phyloP scores from a whole-genome alignment of 805 yeast genomes.

The Lachancea lanzarotensis region DNA sequence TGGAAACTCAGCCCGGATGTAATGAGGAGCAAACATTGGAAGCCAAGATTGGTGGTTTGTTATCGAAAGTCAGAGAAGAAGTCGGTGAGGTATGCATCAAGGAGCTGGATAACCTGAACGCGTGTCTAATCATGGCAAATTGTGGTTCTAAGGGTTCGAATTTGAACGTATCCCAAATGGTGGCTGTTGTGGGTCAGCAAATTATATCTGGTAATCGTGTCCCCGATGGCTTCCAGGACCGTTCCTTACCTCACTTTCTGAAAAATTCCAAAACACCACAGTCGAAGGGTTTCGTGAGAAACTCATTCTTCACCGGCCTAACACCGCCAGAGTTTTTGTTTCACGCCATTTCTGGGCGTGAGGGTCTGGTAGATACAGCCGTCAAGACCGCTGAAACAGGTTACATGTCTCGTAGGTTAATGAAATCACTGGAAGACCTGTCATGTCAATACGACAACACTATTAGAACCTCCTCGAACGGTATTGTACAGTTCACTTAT shows the following conservation, averaged over 20 bases:
- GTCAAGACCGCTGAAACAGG: constrained; percentile 99
- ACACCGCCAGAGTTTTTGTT: constrained; percentile 95
- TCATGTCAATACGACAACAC: constrained; percentile 90
- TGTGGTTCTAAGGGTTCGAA: constrained; percentile 99
- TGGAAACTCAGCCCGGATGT: constrained; percentile 99
- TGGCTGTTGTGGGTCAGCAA: constrained; percentile 99
- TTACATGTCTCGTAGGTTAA: constrained; percentile 94
- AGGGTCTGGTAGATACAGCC: constrained; percentile 98
- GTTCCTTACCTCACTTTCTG: constrained; percentile 94
- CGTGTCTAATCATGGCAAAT: constrained; percentile 97
- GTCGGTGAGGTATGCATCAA: constrained; percentile 96
- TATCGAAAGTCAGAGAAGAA: constrained; percentile 97
- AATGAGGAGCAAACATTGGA: constrained; percentile 97
- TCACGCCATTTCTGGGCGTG: constrained; percentile 99
- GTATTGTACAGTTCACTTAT: constrained; percentile 94
- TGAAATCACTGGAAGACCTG: constrained; percentile 96
- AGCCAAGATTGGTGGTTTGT: constrained; percentile 92
- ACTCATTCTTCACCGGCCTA: constrained; percentile 89
- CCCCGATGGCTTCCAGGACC: constrained; percentile 99
- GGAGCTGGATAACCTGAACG: constrained; percentile 83
- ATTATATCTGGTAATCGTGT: constrained; percentile 98
- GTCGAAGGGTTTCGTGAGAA: constrained; percentile 94
- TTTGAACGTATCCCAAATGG: constrained; percentile 97
- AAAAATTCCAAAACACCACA: constrained; percentile 96
- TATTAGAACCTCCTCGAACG: constrained; percentile 90